Base-by-base conservation (phyloP, 306 rosid species). In the Cucurbita moschata region DNA sequence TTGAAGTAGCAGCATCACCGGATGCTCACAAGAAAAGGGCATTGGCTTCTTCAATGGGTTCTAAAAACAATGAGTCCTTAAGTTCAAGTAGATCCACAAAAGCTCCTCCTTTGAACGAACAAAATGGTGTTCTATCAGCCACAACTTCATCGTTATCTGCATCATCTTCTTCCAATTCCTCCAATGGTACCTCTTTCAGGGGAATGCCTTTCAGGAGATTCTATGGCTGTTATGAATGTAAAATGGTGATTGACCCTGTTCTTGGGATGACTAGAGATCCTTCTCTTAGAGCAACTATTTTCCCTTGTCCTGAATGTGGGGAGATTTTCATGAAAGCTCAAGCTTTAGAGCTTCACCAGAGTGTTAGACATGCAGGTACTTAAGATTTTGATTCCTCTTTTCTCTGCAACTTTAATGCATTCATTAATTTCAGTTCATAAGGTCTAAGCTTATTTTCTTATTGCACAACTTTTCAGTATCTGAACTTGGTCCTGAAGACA, bases 231-330 rank as follows among this genome's bases (percentile, higher is more conserved):
- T 91, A 91, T 43, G 99, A 94, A 79, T 94, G 99, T 71, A 76
- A 91, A 75, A 94, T 94, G 97, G 97, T 91, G 76, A 92, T 91
- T n/a, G 96, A 94, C 54, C 99, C 99, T 2, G 87, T 91, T 62
- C 87, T 89, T 53, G 97, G 96, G 46, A 78, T 90, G 76, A 83
- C 95, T 3, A 89, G 89, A 86, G 95, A 89, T 71, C 87, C 96
- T 83, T 90, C 97, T 85, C 81, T 91, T 1, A 86, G 98, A 67
- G 79, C 85, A 1, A 86, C 82, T 81, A 87, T 93, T 75, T 90
- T 90, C 83, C 77, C 97, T 55, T 94, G 97, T 76, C 95, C 97
- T 53, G 87, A 87, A 5, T 94, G 99, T 78, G 94, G 97, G 72
- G 96, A 91, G 77, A 84, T 94, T 73, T 88, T 88, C 89, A 85